These are phyloP conservation scores for Solanum chacoense DNA, from an alignment of 305 asterid species.

Conservation along the genomic window DNA sequence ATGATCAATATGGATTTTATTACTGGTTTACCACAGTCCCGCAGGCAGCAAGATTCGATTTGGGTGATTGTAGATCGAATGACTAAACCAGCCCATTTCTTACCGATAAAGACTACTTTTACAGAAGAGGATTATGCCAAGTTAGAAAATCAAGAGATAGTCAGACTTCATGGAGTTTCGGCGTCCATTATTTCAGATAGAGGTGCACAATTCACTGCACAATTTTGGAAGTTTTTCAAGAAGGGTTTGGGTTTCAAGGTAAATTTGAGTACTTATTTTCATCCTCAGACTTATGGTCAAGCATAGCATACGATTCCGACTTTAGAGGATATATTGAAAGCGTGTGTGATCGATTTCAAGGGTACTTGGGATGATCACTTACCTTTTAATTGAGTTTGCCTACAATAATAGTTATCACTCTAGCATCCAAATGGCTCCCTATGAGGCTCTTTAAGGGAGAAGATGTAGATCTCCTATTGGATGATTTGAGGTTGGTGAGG, in stretches of 20 bases:
- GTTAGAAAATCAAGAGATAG: background rate
- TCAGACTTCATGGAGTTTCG: background rate
- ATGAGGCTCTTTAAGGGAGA: background rate
- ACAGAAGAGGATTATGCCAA: background rate
- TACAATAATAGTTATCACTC: background rate
- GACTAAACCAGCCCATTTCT: background rate
- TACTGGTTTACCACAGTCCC: background rate
- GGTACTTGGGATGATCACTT: background rate
- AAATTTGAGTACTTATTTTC: background rate
- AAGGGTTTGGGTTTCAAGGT: background rate
- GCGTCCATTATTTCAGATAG: background rate
- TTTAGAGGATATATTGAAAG: background rate
- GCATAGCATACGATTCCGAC: background rate
- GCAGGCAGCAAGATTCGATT: background rate
- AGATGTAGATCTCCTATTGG: background rate
- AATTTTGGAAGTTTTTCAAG: background rate
- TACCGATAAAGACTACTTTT: background rate
- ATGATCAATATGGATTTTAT: background rate
- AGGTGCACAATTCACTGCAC: background rate
- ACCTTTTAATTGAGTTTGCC: background rate
- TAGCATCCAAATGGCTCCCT: background rate
- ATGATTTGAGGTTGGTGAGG: background rate
- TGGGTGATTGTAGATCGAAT: background rate
- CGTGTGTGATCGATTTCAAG: background rate
- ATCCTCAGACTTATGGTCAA: background rate